These are phyloP conservation scores for Nectriaceae sp. DNA, from an alignment of 2,329 filamentous ascomycete genomes.

Conservation along the genomic window DNA sequence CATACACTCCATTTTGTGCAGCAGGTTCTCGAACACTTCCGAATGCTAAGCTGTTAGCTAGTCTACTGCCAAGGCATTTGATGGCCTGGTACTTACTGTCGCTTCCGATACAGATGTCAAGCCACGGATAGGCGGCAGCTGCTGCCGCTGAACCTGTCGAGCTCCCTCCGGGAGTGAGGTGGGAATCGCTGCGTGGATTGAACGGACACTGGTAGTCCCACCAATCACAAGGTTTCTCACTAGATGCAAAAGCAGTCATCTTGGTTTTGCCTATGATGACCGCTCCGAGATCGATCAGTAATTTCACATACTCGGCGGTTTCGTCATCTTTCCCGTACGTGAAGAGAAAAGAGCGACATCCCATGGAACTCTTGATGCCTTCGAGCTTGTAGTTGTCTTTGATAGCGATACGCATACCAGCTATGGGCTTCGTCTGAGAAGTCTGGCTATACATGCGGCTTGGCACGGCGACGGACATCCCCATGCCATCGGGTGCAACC, in stretches of 20 bases:
- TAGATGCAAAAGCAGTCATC: slow-evolving; percentile 44
- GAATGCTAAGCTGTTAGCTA: not conserved
- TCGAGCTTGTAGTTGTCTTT: not conserved
- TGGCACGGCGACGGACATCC: not conserved
- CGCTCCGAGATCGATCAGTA: slow-evolving; percentile 58
- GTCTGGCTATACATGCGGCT: not conserved
- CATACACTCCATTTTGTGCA: not conserved
- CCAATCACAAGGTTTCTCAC: slow-evolving; percentile 46
- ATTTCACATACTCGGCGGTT: slow-evolving; percentile 28
- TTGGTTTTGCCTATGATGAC: slow-evolving; percentile 48
- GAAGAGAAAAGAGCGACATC: not conserved
- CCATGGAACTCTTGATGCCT: not conserved
- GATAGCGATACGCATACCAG: not conserved
- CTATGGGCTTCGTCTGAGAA: not conserved
- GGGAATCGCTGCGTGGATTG: slow-evolving; percentile 33
- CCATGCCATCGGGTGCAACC: not conserved
- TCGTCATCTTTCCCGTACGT: not conserved
- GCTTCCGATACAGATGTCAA: slow-evolving; percentile 24
- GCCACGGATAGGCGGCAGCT: slow-evolving; percentile 31
- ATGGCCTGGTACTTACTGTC: slow-evolving; percentile 13
- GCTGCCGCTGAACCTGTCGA: slow-evolving; percentile 29
- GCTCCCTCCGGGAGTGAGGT: slow-evolving; percentile 27
- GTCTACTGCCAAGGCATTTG: not conserved
- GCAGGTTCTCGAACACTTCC: not conserved
- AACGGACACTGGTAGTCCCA: slow-evolving; percentile 32